Evolutionary conservation across 257 asterid genomes (phyloP).

Genomic region (Anisodus tanguticus): DNA sequence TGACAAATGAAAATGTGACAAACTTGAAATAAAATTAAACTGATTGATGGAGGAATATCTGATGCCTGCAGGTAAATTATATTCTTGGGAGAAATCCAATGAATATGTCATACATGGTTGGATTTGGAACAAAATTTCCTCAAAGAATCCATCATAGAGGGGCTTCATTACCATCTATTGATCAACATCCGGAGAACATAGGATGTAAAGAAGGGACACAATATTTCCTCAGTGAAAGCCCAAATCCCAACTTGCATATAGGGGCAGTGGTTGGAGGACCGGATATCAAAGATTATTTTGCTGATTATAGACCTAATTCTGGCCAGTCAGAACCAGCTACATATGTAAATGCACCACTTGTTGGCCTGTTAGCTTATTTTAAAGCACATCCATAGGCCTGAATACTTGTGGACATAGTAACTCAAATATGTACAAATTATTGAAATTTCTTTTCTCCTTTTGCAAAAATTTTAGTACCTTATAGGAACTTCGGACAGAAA

Average conservation of each 20-base stretch:
- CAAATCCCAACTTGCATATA: constrained; percentile 49
- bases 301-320: constrained; percentile 49
- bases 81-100: constrained; percentile 58
- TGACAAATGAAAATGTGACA: not conserved
- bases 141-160: constrained; percentile 60
- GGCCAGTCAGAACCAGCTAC: constrained; percentile 57
- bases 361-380: constrained; percentile 48
- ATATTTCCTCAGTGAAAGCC: constrained; percentile 43
- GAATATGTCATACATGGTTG: constrained; percentile 62
- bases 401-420: not conserved
- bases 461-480: not conserved
- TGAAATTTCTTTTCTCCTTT: not conserved
- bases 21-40: not conserved
- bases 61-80: constrained; percentile 49
- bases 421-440: not conserved
- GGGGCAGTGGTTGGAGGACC: constrained; percentile 67
- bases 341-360: constrained; percentile 56
- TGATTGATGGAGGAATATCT: not conserved
- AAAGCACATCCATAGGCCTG: constrained; percentile 24
- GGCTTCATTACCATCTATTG: constrained; percentile 52
- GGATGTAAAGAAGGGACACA: constrained; percentile 59
- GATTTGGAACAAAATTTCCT: constrained; percentile 51
- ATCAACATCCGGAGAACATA: constrained; percentile 45
- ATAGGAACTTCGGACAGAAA: not conserved
- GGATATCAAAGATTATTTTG: constrained; percentile 52